A percentile compares a stretch with the other conserved stretches of the same genome.
These are phyloP conservation scores for Artomyces pyxidatus DNA, from an alignment of 768 basidiomycete species.

Conservation along the genomic window DNA sequence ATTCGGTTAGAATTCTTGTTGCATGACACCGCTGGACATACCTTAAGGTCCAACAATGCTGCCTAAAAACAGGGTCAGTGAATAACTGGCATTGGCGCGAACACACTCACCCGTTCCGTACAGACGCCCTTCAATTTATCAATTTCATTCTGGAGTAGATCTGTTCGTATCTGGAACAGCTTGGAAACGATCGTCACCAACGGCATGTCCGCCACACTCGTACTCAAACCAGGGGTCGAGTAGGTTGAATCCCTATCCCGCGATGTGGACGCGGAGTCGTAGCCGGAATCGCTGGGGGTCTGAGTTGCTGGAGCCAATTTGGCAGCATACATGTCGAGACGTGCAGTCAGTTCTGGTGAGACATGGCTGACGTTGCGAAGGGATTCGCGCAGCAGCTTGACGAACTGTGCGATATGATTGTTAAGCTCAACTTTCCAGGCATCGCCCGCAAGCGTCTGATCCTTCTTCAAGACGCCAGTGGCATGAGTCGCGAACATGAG, in stretches of 20 bases:
- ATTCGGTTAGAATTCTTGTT: conserved; percentile 1
- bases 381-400: conserved; percentile 78
- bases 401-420: conserved; percentile 84
- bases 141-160: conserved; percentile 65
- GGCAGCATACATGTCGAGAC: conserved; percentile 77
- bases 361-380: conserved; percentile 67
- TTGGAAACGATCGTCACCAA: conserved; percentile 60
- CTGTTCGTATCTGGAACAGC: conserved; percentile 68
- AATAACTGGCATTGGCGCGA: not conserved
- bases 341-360: conserved; percentile 70
- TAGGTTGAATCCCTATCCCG: conserved; percentile 47
- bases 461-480: conserved; percentile 81
- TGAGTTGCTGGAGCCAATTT: conserved; percentile 61
- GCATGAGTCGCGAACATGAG: conserved; percentile 93
- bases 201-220: conserved; percentile 65
- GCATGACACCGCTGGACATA: conserved; percentile 22
- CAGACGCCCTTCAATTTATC: conserved; percentile 55
- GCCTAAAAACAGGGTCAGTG: conserved; percentile 38
- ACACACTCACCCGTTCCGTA: conserved; percentile 58
- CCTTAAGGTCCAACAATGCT: conserved; percentile 83
- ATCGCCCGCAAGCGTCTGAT: conserved; percentile 73
- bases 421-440: conserved; percentile 93
- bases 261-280: conserved; percentile 53
- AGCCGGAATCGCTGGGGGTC: conserved; percentile 54
- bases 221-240: conserved; percentile 28